Percentiles rank a stretch among this genome's conserved stretches.
Conservation (phyloP, 805 yeast genomes). For the Yamadazyma olivae region DNA sequence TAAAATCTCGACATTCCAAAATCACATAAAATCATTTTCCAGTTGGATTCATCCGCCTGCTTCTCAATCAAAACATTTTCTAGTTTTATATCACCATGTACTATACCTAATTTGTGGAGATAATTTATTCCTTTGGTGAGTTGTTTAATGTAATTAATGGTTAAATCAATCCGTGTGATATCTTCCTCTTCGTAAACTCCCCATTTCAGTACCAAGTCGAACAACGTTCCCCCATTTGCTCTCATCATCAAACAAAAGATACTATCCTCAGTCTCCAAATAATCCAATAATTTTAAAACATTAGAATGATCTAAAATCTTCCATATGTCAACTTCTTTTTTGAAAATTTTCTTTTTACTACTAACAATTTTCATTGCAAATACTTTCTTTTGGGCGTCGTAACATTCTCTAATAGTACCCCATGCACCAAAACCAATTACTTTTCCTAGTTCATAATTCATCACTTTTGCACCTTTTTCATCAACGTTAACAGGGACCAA, state of each 20-base stretch:
- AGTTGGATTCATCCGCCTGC: constrained; percentile 17
- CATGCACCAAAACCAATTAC: constrained; percentile 88
- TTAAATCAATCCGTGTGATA: constrained; percentile 7
- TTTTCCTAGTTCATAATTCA: constrained; percentile 65
- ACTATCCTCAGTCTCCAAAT: constrained; percentile 57
- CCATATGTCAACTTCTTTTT: constrained; percentile 78
- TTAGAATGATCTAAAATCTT: constrained; percentile 58
- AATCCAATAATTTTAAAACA: constrained; percentile 60
- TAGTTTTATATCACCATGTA: constrained; percentile 80
- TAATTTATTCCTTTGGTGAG: constrained; percentile 58
- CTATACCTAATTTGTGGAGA: constrained; percentile 56
- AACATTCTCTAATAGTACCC: constrained; percentile 79
- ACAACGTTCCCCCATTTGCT: constrained; percentile 75
- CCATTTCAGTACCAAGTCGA: constrained; percentile 71
- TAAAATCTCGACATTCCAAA: constrained; percentile 73
- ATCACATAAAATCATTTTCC: constrained; percentile 67
- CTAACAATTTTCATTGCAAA: constrained; percentile 63
- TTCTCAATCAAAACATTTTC: constrained; percentile 71
- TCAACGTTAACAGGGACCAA: constrained; percentile 43
- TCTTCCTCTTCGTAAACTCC: constrained; percentile 29
- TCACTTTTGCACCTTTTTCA: constrained; percentile 65
- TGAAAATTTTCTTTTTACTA: constrained; percentile 42
- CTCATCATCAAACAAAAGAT: constrained; percentile 72
- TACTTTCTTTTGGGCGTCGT: constrained; percentile 21
- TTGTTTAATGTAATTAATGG: constrained; percentile 30